Conservation (phyloP, 495 filamentous ascomycete species). For the Xylaria grammica region DNA sequence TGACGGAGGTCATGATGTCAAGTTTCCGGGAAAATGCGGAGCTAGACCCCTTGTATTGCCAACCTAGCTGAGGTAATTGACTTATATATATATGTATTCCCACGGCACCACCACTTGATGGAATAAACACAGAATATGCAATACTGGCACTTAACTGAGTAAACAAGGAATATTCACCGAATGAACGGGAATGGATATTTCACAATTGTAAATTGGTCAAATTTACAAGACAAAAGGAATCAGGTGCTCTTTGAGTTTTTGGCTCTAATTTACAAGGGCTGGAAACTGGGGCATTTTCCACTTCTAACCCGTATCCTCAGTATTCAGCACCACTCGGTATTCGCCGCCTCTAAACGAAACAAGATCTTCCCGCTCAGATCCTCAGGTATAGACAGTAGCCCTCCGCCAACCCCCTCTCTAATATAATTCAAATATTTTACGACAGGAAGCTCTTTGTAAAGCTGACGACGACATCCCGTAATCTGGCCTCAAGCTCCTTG, state of each 20-base stretch:
- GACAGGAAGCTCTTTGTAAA: conserved; percentile 93
- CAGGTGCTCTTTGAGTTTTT: conserved; percentile 52
- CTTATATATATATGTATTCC: background rate
- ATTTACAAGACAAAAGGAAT: conserved; percentile 51
- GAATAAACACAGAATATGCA: background rate
- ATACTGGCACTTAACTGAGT: background rate
- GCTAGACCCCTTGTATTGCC: background rate
- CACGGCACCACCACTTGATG: too few relatives aligned
- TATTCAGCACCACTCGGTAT: conserved; percentile 46
- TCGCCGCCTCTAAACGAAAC: conserved; percentile 51
- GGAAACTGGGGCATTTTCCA: conserved; percentile 44
- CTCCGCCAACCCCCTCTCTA: conserved; percentile 33
- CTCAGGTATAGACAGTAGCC: conserved; percentile 57
- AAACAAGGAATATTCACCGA: too few relatives aligned
- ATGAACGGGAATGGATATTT: background rate
- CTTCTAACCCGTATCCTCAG: conserved; percentile 45
- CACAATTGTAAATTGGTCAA: background rate
- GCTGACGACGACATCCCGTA: conserved; percentile 75
- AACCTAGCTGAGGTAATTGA: background rate
- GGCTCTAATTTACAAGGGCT: conserved; percentile 53
- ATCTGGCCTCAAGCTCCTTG: conserved; percentile 89
- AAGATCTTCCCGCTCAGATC: conserved; percentile 40
- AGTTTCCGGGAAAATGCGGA: conserved; percentile 19
- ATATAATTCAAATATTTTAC: conserved; percentile 48
- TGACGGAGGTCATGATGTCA: conserved; percentile 21